Percentiles rank a stretch among this genome's conserved stretches.
These are phyloP conservation scores for Malassezia nana DNA, from an alignment of 1,284 basidiomycete genomes.

Conservation along the genomic window DNA sequence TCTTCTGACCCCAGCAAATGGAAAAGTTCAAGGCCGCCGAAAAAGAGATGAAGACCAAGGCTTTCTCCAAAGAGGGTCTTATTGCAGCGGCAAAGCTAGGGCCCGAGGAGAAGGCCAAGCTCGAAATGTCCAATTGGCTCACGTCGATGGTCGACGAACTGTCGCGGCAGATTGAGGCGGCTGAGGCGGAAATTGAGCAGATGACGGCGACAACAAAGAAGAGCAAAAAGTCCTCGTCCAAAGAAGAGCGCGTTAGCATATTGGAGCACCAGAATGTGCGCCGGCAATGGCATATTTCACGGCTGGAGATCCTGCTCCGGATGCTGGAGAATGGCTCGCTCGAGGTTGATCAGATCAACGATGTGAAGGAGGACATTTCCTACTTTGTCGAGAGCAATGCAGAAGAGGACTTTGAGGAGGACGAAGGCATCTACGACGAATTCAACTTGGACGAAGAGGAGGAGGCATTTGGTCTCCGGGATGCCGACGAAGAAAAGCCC, in stretches of 20 bases:
- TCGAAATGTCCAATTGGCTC: conserved; percentile 62
- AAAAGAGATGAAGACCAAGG: conserved; percentile 99
- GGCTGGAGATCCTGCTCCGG: conserved; percentile 84
- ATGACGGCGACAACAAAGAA: conserved; percentile 66
- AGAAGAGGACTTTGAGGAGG: conserved; percentile 94
- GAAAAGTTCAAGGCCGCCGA: conserved; percentile 99
- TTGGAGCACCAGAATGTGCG: conserved; percentile 86
- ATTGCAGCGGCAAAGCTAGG: conserved; percentile 88
- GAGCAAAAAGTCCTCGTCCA: conserved; percentile 60
- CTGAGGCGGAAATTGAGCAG: conserved; percentile 92
- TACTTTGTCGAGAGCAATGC: conserved; percentile 96
- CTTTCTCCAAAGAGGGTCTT: conserved; percentile 96
- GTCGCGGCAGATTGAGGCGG: conserved; percentile 78
- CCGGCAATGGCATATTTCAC: conserved; percentile 85
- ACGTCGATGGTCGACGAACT: conserved; percentile 67
- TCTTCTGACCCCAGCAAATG: conserved; percentile 71
- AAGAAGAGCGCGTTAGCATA: conserved; percentile 64
- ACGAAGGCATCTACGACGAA: conserved; percentile 95
- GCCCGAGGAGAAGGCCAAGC: conserved; percentile 91
- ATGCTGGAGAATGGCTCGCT: conserved; percentile 89
- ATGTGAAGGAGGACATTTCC: conserved; percentile 83
- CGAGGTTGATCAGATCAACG: conserved; percentile 66
- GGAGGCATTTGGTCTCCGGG: conserved; percentile 51
- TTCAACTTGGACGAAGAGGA: conserved; percentile 90
- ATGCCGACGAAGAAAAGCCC: conserved; percentile 56